Evolutionary conservation across 2,329 filamentous ascomycete genomes (phyloP).

Genomic region (Paecilomyces formosus): DNA sequence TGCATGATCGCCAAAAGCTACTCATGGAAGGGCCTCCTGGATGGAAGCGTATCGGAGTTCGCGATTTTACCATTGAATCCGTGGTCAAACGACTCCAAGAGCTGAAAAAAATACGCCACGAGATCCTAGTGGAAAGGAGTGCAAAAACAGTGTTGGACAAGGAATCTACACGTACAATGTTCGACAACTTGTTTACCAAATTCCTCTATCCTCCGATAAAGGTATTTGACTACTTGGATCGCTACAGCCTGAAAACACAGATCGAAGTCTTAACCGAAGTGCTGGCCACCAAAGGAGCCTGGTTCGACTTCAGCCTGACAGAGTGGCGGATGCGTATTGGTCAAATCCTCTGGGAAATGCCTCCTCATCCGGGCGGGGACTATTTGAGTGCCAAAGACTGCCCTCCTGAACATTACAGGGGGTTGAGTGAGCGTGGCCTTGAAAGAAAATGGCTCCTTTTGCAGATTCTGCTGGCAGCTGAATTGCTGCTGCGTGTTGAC

Average conservation of each 20-base stretch:
- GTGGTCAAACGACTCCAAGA: constrained; percentile 27
- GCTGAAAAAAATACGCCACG: constrained; percentile 26
- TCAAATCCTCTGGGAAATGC: constrained; percentile 37
- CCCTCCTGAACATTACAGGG: constrained; percentile 8
- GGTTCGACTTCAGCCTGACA: constrained; percentile 41
- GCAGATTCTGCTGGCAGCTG: constrained; percentile 48
- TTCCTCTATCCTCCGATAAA: constrained; percentile 31
- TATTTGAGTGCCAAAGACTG: constrained; percentile 11
- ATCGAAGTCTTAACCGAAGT: constrained; percentile 38
- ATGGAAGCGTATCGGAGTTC: constrained; percentile 36
- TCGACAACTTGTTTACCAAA: constrained; percentile 27
- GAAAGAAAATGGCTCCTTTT: constrained; percentile 49
- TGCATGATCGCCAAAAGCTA: constrained; percentile 28
- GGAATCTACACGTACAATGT: constrained; percentile 23
- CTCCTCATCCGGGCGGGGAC: constrained; percentile 29
- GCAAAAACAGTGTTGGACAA: constrained; percentile 28
- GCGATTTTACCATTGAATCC: constrained; percentile 25
- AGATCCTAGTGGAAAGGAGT: constrained; percentile 22
- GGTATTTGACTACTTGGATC: constrained; percentile 15
- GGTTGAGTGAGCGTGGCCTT: constrained; percentile 18
- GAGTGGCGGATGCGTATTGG: constrained; percentile 41
- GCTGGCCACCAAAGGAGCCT: constrained; percentile 36
- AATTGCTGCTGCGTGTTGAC: constrained; percentile 48
- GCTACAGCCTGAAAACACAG: constrained; percentile 35
- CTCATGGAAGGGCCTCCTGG: constrained; percentile 29